Base-by-base conservation (phyloP, 2,329 filamentous ascomycete species). In the Cylindrodendrum hubeiense region DNA sequence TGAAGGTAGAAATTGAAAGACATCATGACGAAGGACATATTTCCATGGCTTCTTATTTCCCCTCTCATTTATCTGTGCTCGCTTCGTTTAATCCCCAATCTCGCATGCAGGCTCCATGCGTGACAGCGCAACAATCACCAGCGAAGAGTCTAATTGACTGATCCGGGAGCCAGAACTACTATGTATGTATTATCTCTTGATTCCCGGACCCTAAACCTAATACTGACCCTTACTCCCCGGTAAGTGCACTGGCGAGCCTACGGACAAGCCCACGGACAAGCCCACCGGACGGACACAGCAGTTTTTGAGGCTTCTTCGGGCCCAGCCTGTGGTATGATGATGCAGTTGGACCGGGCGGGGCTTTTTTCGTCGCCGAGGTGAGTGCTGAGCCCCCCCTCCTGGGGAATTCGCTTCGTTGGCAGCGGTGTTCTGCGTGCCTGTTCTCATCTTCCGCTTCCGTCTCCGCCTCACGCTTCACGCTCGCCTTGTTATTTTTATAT, bases 321-420 rank as follows among this genome's bases (percentile, higher is more conserved):
- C 19, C 39, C 3, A 13, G 17, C 21, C 43, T 21, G 66, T 71
- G 68, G 70, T 69, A 72, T 51, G 70, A 72, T 72, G 70, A 59
- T 59, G 47, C 34, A 62, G n/a, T 71, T 64, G 39, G 70, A 71
- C 56, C 68, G 65, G 65, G 59, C 63, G 68, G 68, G 70, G 52
- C 66, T 58, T 60, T 59, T 62, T 47, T 66, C 66, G 26, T 63
- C 70, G 61, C 60, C 63, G 59, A 61, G 70, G 63, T 72, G 51
- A 52, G 70, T 65, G 66, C 59, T 49, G 41, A 30, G 28, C 28
- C 28, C 28, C 28, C 28, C 8, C 28, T 30, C 28, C 12, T 30
- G 28, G 28, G 28, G 28, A 30, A 30, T 30, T 30, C 28, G 3
- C 28, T 30, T 50, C 66, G 56, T 68, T 30, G 28, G 28, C 4